Conservation (phyloP, 805 yeast genomes). For the Candida sonorensis region DNA sequence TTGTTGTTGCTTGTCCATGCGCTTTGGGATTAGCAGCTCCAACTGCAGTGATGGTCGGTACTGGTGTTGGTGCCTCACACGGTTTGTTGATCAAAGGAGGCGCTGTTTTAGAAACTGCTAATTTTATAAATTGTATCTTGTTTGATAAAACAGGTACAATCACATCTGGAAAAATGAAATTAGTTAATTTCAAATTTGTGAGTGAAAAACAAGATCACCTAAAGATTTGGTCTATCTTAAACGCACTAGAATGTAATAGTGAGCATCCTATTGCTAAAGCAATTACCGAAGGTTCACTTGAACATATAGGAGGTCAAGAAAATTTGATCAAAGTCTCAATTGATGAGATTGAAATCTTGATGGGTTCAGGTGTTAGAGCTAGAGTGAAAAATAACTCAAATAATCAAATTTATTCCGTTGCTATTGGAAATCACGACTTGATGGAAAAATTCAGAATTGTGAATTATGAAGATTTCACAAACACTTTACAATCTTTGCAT, state of each 20-base stretch:
- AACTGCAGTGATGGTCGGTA: slow-evolving; percentile 98
- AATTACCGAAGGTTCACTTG: slow-evolving; percentile 33
- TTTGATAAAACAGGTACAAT: slow-evolving; percentile 97
- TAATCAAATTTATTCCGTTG: slow-evolving; percentile 23
- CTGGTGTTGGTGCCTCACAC: slow-evolving; percentile 88
- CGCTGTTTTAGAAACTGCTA: slow-evolving; percentile 71
- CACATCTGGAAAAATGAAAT: slow-evolving; percentile 73
- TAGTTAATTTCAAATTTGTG: slow-evolving; percentile 22
- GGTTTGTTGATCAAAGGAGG: slow-evolving; percentile 95
- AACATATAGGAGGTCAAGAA: slow-evolving; percentile 2
- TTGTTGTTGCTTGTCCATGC: slow-evolving; percentile 93
- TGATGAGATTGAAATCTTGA: slow-evolving; percentile 29
- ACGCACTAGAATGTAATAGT: slow-evolving; percentile 57
- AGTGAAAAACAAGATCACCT: slow-evolving; percentile 18
- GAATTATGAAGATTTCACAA: slow-evolving; percentile 16
- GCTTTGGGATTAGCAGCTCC: slow-evolving; percentile 90
- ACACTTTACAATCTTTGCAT: slow-evolving; percentile 3
- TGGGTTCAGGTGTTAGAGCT: slow-evolving; percentile 43
- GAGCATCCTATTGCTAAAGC: slow-evolving; percentile 90
- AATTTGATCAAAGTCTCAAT: slow-evolving; percentile 15
- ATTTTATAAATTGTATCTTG: slow-evolving; percentile 54
- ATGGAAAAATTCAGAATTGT: slow-evolving; percentile 22
- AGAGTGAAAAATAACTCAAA: slow-evolving; percentile 11
- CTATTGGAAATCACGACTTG: slow-evolving; percentile 49
- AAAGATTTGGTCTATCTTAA: slow-evolving; percentile 42